phyloP scores from a whole-genome alignment of 768 basidiomycete species.

The Podaxis carcinomalis region DNA sequence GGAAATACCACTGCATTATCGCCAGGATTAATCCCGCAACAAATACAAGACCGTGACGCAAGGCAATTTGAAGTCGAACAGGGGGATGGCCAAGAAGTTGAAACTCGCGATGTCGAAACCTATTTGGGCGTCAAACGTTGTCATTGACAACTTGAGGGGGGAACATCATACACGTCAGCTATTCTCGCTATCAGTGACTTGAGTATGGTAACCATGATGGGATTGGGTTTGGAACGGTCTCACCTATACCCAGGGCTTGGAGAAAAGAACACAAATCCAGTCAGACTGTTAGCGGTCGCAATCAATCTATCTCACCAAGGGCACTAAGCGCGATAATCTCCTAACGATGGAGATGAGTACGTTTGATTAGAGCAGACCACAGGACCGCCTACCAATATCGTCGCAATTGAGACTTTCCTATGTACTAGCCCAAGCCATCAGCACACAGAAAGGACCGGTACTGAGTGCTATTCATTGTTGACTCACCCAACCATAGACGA shows the following conservation, averaged over 20 bases:
- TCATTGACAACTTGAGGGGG: not conserved
- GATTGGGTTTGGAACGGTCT: not conserved
- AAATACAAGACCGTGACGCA: not conserved
- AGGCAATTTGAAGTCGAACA: not conserved
- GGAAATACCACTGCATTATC: not conserved
- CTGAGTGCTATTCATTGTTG: not conserved
- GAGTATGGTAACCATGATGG: not conserved
- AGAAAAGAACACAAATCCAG: not conserved
- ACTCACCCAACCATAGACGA: conserved; percentile 18
- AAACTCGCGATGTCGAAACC: not conserved
- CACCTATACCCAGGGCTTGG: conserved; percentile 16
- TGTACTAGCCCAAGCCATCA: conserved; percentile 8
- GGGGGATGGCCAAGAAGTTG: not conserved
- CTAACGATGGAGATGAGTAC: conserved; percentile 3
- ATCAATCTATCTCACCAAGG: conserved; percentile 10
- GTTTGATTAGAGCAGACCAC: not conserved
- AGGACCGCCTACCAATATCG: conserved; percentile 11
- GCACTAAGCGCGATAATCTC: conserved; percentile 14
- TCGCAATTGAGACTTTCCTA: conserved; percentile 12
- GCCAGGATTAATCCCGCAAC: not conserved
- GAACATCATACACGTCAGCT: conserved; percentile 14
- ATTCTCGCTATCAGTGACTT: conserved; percentile 11
- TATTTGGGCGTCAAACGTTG: not conserved
- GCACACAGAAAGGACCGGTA: not conserved
- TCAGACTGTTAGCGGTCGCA: not conserved